phyloP scores from a whole-genome alignment of 164 flowering plant genomes.

The Tetrastigma voinierianum region DNA sequence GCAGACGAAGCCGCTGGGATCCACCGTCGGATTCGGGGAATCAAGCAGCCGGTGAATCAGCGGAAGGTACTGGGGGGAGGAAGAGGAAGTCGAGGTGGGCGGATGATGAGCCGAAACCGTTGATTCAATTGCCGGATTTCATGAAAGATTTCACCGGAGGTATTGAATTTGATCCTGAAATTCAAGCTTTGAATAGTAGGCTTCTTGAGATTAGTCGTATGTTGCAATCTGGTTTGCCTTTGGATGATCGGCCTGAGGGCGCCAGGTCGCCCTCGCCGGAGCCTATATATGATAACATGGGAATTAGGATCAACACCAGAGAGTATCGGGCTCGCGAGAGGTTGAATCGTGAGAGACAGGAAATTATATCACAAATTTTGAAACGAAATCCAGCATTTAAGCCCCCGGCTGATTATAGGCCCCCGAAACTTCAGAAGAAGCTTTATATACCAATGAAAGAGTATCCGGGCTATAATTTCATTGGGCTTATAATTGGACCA shows the following conservation, averaged over 20 bases:
- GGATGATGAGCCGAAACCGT: slow-evolving; percentile 77
- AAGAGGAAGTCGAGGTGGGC: slow-evolving; percentile 87
- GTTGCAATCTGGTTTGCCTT: slow-evolving; percentile 66
- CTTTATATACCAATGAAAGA: slow-evolving; percentile 95
- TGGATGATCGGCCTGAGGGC: slow-evolving; percentile 92
- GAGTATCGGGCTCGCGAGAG: slow-evolving; percentile 89
- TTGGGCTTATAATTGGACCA: slow-evolving; percentile 95
- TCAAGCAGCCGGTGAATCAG: slow-evolving; percentile 23
- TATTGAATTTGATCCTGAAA: slow-evolving; percentile 86
- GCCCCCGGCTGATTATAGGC: slow-evolving; percentile 93
- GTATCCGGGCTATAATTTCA: slow-evolving; percentile 92
- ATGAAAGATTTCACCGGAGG: slow-evolving; percentile 88
- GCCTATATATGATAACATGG: slow-evolving; percentile 89
- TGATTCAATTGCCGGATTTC: slow-evolving; percentile 81
- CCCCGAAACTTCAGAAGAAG: slow-evolving; percentile 92
- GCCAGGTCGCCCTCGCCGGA: slow-evolving; percentile 94
- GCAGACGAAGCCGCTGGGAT: slow-evolving; percentile 82
- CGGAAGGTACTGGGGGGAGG: slow-evolving; percentile 33
- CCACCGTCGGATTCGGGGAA: slow-evolving; percentile 51
- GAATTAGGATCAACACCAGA: slow-evolving; percentile 88
- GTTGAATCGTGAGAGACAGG: slow-evolving; percentile 74
- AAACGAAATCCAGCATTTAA: slow-evolving; percentile 84
- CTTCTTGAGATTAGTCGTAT: slow-evolving; percentile 76
- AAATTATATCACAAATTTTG: slow-evolving; percentile 76
- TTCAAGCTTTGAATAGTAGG: slow-evolving; percentile 76